Percentiles rank a stretch among this genome's conserved stretches.
These are phyloP conservation scores for Ilex asprella DNA, from an alignment of 257 asterid species.

Conservation along the genomic window DNA sequence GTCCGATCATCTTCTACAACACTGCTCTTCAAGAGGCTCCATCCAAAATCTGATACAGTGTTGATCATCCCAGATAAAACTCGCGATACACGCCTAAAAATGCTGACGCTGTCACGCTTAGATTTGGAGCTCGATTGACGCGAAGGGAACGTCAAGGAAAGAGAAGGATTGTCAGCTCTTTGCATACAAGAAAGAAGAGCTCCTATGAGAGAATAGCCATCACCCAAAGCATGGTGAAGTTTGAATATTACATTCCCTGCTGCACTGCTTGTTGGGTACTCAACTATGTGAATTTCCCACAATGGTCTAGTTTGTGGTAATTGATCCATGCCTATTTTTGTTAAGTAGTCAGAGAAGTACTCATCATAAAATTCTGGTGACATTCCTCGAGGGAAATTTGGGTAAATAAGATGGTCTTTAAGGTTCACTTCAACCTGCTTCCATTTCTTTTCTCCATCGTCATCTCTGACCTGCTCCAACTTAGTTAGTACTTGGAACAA, in stretches of 20 bases:
- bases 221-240: slow-evolving; percentile 73
- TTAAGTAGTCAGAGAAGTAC: slow-evolving; percentile 35
- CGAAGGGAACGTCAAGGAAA: slow-evolving; percentile 48
- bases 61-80: neutral
- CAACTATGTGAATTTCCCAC: slow-evolving; percentile 67
- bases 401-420: slow-evolving; percentile 36
- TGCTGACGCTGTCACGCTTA: neutral
- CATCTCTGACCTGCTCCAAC: slow-evolving; percentile 33
- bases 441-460: slow-evolving; percentile 50
- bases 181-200: slow-evolving; percentile 67
- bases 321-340: slow-evolving; percentile 35
- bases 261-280: slow-evolving; percentile 5
- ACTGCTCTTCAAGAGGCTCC: neutral
- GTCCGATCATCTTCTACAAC: neutral
- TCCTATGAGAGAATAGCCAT: slow-evolving; percentile 73
- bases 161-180: slow-evolving; percentile 46
- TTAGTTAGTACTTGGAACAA: too few relatives aligned
- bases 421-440: slow-evolving; percentile 46
- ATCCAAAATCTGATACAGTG: neutral
- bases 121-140: neutral
- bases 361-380: slow-evolving; percentile 37
- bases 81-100: neutral
- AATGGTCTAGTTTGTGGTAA: slow-evolving; percentile 39
- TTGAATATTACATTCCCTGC: slow-evolving; percentile 41
- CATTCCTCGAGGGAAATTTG: slow-evolving; percentile 25